Base-by-base conservation (phyloP, 495 filamentous ascomycete species). In the Penicillium angulare region DNA sequence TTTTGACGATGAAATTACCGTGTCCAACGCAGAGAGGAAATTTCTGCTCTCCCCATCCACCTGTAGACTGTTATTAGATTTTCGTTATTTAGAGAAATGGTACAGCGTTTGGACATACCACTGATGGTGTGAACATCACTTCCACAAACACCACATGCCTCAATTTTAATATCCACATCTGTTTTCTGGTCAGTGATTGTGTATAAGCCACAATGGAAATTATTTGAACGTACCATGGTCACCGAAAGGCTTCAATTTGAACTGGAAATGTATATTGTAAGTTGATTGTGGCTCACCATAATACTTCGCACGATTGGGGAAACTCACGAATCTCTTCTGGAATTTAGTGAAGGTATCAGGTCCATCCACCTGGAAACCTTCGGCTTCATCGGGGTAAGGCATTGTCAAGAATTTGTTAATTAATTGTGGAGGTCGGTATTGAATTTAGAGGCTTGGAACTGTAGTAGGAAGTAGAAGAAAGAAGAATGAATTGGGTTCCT, bases 101-200 rank as follows among this genome's bases (percentile, higher is more conserved):
- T 34, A 24, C 15, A 15, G 21, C 23, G 3, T 26, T 39, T n/a
- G 13, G 24, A 15, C 49, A 33, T 64, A 72, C 70, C 83, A 42
- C 78, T 88, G 46, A 87, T 83, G 35, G 83, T 89, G 73, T 92
- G 88, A 13, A 90, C 82, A 58, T 92, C 89, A 20, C 80, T 86
- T 8, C 85, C 87, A 66, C 88, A 90, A 9, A 92, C 85, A 58
- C 89, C 88, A 65, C 89, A 93, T 47, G 79, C 79, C 49, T 86
- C 82, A 49, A 87, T 81, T 61, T 81, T 78, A 47, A 91, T 76
- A 54, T 91, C 88, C 50, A 91, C 76, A 57, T 91, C 87, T 73
- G 29, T 43, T 13, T 6, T 23, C n/a, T n/a, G n/a, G n/a, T n/a
- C n/a, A 15, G n/a, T 29, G n/a, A 41, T 36, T 49, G 8, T 34